Base-by-base conservation (phyloP, 306 rosid species). In the Delonix regia region DNA sequence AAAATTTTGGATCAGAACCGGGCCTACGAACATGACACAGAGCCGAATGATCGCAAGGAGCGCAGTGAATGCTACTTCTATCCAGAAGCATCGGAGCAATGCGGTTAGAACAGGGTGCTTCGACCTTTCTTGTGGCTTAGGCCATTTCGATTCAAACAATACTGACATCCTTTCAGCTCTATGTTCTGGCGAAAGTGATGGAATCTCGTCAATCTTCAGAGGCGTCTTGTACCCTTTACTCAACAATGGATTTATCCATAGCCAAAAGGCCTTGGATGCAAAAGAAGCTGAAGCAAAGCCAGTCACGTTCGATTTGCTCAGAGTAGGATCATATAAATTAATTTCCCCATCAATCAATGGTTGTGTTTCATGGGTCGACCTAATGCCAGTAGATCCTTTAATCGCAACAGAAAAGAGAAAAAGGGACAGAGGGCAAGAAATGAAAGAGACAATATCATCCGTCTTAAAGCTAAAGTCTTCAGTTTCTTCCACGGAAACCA, bases 161-260 rank as follows among this genome's bases (percentile, higher is more conserved):
- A 52, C 81, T 0, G 91, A 88, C 94, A 91, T 89, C 75, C 79
- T 85, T 70, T 86, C 93, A 33, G 99, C 99, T 69, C 84, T 86
- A 49, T 95, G 97, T 28, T 86, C 86, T 0, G 94, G 94, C 0
- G 98, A 88, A 78, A 95, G 97, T 0, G 44, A 24, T 2, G 99
- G 99, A 59, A 95, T 74, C 12, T 95, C 89, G 39, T 95, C 96
- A 7, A 89, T 76, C 39, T 73, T 87, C 36, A 95, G 81, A 0
- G 98, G 96, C 3, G 94, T 73, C 18, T 60, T 49, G 75, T 92
- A 89, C 61, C 99, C 99, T 87, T 89, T 88, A 21, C 83, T 87
- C 76, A 95, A 82, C 78, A 95, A 79, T 24, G 99, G 99, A 78
- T 95, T 95, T 84, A 95, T 81, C 99, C 99, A 95, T 69, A 89